Conservation (phyloP, 192 early-diverging fungal genomes). For the Podila minutissima region DNA sequence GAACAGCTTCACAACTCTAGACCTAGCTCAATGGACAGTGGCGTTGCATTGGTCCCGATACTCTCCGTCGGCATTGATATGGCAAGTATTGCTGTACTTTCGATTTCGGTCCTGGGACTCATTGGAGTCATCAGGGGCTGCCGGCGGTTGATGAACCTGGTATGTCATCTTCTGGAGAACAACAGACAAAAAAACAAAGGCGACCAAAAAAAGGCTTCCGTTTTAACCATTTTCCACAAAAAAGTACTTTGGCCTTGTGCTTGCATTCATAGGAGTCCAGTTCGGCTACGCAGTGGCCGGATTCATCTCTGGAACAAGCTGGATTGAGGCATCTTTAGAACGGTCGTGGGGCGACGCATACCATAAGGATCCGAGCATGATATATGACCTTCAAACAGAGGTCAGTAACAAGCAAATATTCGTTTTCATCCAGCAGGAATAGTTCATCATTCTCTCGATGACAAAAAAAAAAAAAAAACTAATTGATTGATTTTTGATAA, state of each 20-base stretch:
- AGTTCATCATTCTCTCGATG: too few relatives aligned
- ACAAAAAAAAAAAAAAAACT: too few relatives aligned
- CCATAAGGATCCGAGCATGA: constrained; percentile 18
- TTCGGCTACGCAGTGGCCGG: constrained; percentile 21
- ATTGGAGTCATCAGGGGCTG: constrained; percentile 34
- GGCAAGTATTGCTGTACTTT: constrained; percentile 33
- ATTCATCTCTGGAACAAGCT: constrained; percentile 31
- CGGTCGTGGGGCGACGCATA: constrained; percentile 41
- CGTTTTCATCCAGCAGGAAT: too few relatives aligned
- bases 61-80: constrained; percentile 37
- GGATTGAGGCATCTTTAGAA: constrained; percentile 34
- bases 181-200: too few relatives aligned
- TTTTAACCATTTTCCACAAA: not conserved
- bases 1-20: not conserved
- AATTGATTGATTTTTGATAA: not conserved
- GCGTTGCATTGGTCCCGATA: constrained; percentile 27
- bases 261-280: constrained; percentile 30
- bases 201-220: not conserved
- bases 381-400: constrained; percentile 39
- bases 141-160: constrained; percentile 35
- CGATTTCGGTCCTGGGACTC: constrained; percentile 32
- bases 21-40: constrained; percentile 18
- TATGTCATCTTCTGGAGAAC: constrained; percentile 4
- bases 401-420: constrained; percentile 4
- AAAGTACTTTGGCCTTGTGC: constrained; percentile 39